Evolutionary conservation across 805 yeast genomes (phyloP).

Genomic region (Starmerella vaccinii): DNA sequence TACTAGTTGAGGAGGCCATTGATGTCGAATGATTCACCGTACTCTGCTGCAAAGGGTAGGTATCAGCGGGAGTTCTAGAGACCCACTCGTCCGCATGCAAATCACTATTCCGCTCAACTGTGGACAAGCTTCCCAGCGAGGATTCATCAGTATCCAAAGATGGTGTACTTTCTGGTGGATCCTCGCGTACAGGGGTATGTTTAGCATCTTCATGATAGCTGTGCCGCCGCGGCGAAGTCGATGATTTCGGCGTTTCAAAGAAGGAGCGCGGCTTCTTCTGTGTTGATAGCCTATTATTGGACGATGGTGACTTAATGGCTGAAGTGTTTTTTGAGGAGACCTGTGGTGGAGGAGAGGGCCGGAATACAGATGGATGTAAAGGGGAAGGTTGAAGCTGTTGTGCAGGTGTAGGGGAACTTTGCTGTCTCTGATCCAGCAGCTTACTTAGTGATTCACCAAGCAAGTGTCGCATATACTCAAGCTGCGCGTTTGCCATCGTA

Average conservation of each 20-base stretch:
- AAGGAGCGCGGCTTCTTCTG: neutral
- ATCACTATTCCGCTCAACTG: neutral
- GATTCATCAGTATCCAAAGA: neutral
- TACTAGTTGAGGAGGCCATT: neutral
- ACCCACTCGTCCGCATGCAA: neutral
- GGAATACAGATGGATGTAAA: neutral
- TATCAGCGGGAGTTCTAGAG: neutral
- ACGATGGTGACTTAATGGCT: neutral
- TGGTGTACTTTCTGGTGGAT: no score
- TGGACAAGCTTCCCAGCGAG: neutral
- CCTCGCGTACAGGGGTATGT: neutral
- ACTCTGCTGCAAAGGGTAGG: neutral
- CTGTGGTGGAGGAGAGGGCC: conserved; percentile 3
- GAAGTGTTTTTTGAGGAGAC: neutral
- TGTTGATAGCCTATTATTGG: neutral
- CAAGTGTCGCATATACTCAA: neutral
- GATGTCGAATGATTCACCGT: conserved; percentile 1
- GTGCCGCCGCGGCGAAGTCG: neutral
- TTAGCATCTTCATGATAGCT: neutral
- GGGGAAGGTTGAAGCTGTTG: neutral
- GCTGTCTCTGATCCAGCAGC: neutral
- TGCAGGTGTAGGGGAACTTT: neutral
- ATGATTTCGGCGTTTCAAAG: neutral
- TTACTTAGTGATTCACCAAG: conserved; percentile 1
- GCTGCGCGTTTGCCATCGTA: conserved; percentile 3